Base-by-base conservation (phyloP, 2,329 filamentous ascomycete genomes). In the Rhexocercosporidium sp. region DNA sequence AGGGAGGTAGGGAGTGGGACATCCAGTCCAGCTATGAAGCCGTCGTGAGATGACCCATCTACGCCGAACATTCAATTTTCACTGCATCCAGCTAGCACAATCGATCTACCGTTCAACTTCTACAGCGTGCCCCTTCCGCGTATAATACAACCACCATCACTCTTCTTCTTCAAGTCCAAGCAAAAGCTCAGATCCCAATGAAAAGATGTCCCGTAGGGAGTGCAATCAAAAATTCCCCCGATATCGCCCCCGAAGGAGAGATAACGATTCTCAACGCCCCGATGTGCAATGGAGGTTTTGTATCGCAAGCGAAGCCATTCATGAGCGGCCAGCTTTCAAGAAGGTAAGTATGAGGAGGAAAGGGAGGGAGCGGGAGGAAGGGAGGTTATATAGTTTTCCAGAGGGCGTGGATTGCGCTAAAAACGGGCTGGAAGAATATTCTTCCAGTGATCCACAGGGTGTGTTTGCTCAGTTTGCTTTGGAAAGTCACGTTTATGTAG, bases 161-260 rank as follows among this genome's bases (percentile, higher is more conserved):
- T 73, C 71, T 73, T 72, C 71, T 73, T 72, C 72, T 70, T 72
- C 72, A 70, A 64, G 61, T 9, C 64, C 53, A 6, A 47, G 64
- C 65, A 14, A 37, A 70, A 56, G 63, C 65, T 20, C 18, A 62
- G 47, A 56, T 51, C 65, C 63, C 66, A 72, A 74, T 72, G 73
- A 75, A 75, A 75, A 75, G 60, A 37, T 25, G 1, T 54, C 44
- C 65, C 54, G 44, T 37, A 59, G 61, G 47, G 76, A 74, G 71
- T 75, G 74, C 79, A 78, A 82, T 79, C 81, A 83, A 83, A 83
- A 82, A 83, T 82, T 82, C 76, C 79, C 79, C 81, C 79, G 79
- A 77, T 79, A 77, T 81, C 79, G 80, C 77, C 78, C 79, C 81
- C 81, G 80, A 81, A 83, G 67, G 67, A 67, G 47, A 71, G 59